Base-by-base conservation (phyloP, 805 yeast genomes). In the Myxozyma lipomycoides region DNA sequence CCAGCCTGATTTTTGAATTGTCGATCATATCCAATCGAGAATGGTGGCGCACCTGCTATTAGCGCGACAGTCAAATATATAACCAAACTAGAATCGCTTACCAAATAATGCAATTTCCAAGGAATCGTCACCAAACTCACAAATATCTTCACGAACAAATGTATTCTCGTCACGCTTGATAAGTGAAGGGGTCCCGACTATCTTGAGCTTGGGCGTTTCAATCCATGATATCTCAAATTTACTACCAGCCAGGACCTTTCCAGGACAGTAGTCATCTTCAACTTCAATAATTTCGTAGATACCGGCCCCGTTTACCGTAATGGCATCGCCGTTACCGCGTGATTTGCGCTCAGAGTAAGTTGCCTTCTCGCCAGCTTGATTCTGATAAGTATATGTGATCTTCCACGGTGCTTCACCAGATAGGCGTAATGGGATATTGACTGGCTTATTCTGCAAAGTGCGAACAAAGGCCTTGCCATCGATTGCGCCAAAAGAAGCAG, bases 341-440 rank as follows among this genome's bases (percentile, higher is more conserved):
- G 42, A 38, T 38, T 34, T 17, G 10, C 39, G 26, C 17, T 37
- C 50, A 1, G 51, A 51, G 17, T 36, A 25, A 3, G 40, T 25
- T 1, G 36, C 45, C 10, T 43, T 37, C 4, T 50, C 45, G 2
- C 44, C 17, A 3, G 52, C 28, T 35, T 40, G 44, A 21, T 43
- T 43, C n/a, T 19, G 30, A 22, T 46, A 39, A n/a, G 43, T 46
- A 15, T 70, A 71, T 22, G 47, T 41, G 12, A 70, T 67, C 1
- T 58, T 53, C 65, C 76, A 78, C 2, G 86, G 83, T 1, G 78
- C 75, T 40, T 75, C 78, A 17, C 90, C 90, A 21, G 72, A 64
- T 7, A 82, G 64, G 49, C 77, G 68, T 17, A 85, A 53, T 1
- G 96, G 95, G 26, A 90, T 67, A 2, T 70, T 70, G 1, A 78